Evolutionary conservation across 768 basidiomycete genomes (phyloP).

Genomic region (Lactarius deliciosus): DNA sequence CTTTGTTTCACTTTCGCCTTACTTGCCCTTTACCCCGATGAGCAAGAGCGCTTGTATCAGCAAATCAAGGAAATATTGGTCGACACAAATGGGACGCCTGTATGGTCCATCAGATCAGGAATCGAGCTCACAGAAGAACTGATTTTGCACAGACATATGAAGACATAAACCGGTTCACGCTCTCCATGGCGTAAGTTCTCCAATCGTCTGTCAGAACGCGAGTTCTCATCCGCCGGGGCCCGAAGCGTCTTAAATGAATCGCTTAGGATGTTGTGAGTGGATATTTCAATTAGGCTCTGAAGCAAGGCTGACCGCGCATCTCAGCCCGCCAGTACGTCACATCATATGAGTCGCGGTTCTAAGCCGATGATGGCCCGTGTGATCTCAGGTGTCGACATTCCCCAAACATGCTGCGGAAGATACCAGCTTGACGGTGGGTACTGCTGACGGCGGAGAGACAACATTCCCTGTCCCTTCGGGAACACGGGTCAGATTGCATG

Average conservation of each 20-base stretch:
- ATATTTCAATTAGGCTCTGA: neutral
- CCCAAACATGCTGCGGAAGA: slow-evolving; percentile 51
- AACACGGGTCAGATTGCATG: slow-evolving; percentile 40
- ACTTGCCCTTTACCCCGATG: slow-evolving; percentile 43
- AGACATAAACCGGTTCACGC: slow-evolving; percentile 29
- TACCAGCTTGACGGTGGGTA: slow-evolving; percentile 39
- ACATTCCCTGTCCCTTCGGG: slow-evolving; percentile 47
- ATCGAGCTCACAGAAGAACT: neutral
- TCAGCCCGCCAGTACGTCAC: slow-evolving; percentile 18
- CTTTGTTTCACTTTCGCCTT: slow-evolving; percentile 42
- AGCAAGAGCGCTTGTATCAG: slow-evolving; percentile 43
- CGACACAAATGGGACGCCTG: slow-evolving; percentile 32
- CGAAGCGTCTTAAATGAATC: slow-evolving; percentile 51
- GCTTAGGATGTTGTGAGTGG: slow-evolving; percentile 41
- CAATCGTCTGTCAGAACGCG: neutral
- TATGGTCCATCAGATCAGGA: neutral
- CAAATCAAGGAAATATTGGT: slow-evolving; percentile 39
- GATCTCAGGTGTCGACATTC: slow-evolving; percentile 43
- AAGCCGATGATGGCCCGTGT: neutral
- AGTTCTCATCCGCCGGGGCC: neutral
- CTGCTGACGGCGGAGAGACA: slow-evolving; percentile 40
- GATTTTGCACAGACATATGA: slow-evolving; percentile 29
- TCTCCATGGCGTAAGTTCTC: slow-evolving; percentile 27
- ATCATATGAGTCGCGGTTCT: neutral
- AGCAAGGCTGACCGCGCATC: neutral